Evolutionary conservation across 1,139 yeast genomes (phyloP), one percentile per base, ranked within the genome.

Genomic region (Suzukiozyma palmioleophila): DNA sequence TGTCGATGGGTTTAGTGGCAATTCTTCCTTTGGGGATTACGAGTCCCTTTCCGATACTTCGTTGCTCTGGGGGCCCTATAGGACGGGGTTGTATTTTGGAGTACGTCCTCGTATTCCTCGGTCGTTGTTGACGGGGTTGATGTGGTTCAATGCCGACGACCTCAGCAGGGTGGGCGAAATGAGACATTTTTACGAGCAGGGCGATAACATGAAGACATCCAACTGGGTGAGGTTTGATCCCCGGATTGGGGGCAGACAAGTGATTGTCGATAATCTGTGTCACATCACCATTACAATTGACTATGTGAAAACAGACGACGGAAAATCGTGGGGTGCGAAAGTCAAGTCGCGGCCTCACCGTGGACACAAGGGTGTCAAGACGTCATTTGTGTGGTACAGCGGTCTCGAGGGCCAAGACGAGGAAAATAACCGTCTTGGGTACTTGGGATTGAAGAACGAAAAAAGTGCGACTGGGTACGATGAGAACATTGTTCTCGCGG

Each of bases 221-320:
- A 90, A 94, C 30, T 92, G 97, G 97, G 73, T 79, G 15, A 67
- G 73, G 35, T 92, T 83, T 58, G 97, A 94, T 56, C 92, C 97
- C 3, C 73, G 97, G 47, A 46, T 63, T 21, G 99, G 98, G 26
- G 98, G 99, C 0, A 69, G 77, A 43, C 94, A 92, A 54, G 67
- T 77, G 1, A 81, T 94, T 31, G 66, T 72, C 34, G 98, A 92
- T 57, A 59, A 65, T 18, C 84, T 77, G 32, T 76, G 79, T 47
- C 79, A 79, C 42, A 60, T 89, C 3, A 75, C 77, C 43, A 55
- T 94, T 33, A 73, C 76, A 1, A 79, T 88, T 7, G 87, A 84
- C 46, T 86, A 89, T 59, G 84, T 84, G 27, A 92, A 92, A 61
- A 75, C 80, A 35, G 71, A 63, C 3, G 85, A 81, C 48, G 90